Percentiles rank a stretch among this genome's conserved stretches.
Evolutionary conservation across 2,329 filamentous ascomycete species (phyloP).

Genomic region (Cladosporium sp.): DNA sequence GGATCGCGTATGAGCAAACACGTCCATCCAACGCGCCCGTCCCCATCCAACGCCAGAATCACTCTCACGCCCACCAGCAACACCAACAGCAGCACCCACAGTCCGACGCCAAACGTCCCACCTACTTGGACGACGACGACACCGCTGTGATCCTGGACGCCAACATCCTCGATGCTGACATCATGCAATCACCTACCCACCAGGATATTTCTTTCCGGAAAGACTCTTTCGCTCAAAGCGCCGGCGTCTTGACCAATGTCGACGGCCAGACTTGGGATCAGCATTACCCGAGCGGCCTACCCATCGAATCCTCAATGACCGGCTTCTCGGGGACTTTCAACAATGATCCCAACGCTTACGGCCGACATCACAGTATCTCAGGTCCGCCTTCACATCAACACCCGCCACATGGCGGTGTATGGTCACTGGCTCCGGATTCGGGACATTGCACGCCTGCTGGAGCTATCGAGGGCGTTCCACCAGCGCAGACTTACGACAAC

Average conservation of each 20-base stretch:
- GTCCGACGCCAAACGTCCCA: slow-evolving; percentile 1
- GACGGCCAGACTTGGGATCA: slow-evolving; percentile 30
- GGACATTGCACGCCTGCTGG: slow-evolving; percentile 69
- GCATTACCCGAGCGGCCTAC: slow-evolving; percentile 19
- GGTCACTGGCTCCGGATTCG: slow-evolving; percentile 60
- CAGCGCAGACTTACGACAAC: slow-evolving; percentile 40
- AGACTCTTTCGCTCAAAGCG: slow-evolving; percentile 30
- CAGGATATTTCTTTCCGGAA: slow-evolving; percentile 23
- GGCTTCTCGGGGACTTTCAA: slow-evolving; percentile 13
- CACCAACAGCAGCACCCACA: slow-evolving; percentile 2
- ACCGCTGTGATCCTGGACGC: slow-evolving; percentile 8
- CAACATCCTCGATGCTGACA: slow-evolving; percentile 19
- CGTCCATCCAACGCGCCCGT: slow-evolving; percentile 8
- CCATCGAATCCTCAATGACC: slow-evolving; percentile 20
- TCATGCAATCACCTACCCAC: slow-evolving; percentile 28
- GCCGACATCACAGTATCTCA: slow-evolving; percentile 14
- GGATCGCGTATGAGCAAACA: slow-evolving; percentile 13
- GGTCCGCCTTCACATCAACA: slow-evolving; percentile 33
- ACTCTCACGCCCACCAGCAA: neutral
- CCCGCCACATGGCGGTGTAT: slow-evolving; percentile 42
- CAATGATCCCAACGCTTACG: slow-evolving; percentile 11
- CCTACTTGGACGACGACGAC: slow-evolving; percentile 8
- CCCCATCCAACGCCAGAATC: neutral
- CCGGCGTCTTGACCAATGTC: slow-evolving; percentile 28
- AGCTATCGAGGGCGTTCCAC: slow-evolving; percentile 60